Percentiles rank a stretch among this genome's conserved stretches.
Conservation (phyloP, 2,329 filamentous ascomycete genomes). For the Rutstroemia sp. region DNA sequence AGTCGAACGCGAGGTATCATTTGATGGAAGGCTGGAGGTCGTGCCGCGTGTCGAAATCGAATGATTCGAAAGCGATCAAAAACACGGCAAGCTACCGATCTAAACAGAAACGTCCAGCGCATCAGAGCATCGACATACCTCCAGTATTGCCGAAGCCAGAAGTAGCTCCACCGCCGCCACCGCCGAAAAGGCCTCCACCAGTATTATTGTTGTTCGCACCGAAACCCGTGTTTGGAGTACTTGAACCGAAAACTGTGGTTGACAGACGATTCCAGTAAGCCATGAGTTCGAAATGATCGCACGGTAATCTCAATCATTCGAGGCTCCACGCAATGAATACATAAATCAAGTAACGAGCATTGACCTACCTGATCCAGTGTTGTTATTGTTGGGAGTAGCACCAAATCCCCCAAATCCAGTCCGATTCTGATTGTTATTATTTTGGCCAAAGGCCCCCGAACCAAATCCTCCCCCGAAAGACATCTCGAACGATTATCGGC, state of each 20-base stretch:
- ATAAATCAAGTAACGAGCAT: conserved; percentile 11
- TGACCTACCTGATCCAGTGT: conserved; percentile 31
- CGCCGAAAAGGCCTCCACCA: conserved; percentile 32
- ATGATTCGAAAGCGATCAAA: conserved; percentile 8
- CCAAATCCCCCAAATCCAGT: conserved; percentile 50
- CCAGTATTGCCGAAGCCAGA: conserved; percentile 30
- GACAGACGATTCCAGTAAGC: conserved; percentile 29
- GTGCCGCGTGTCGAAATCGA: background rate
- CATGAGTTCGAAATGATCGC: conserved; percentile 22
- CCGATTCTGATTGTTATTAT: conserved; percentile 39
- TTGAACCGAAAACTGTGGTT: conserved; percentile 36
- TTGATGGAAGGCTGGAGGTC: background rate
- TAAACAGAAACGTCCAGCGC: conserved; percentile 18
- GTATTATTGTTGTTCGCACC: conserved; percentile 31
- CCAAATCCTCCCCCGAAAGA: conserved; percentile 28
- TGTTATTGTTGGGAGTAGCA: conserved; percentile 21
- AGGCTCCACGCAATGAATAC: background rate
- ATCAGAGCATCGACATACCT: conserved; percentile 31
- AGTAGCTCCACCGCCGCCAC: conserved; percentile 21
- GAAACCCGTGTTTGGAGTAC: conserved; percentile 32
- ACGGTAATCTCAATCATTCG: background rate
- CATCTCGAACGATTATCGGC: conserved; percentile 21
- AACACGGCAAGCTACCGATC: conserved; percentile 12
- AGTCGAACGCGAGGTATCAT: background rate
- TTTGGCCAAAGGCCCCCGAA: conserved; percentile 53